Evolutionary conservation across 495 filamentous ascomycete genomes (phyloP).

Genomic region (Penicillium simplicissimum): DNA sequence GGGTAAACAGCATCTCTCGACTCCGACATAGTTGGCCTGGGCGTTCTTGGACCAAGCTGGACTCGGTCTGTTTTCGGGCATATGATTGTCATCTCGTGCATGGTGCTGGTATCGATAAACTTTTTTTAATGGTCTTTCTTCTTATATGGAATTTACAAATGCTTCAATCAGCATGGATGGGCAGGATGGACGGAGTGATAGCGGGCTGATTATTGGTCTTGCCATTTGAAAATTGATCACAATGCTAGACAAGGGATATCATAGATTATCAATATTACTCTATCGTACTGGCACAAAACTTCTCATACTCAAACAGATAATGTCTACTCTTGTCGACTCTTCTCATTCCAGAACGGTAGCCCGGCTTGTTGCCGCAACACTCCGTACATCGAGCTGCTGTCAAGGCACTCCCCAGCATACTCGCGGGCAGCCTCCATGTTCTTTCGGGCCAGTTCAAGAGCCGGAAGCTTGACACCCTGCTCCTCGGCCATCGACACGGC

Average conservation of each 20-base stretch:
- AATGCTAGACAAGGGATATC: neutral
- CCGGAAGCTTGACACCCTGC: conserved; percentile 40
- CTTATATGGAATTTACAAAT: neutral
- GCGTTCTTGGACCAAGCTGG: conserved; percentile 6
- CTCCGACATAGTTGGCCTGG: neutral
- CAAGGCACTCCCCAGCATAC: conserved; percentile 45
- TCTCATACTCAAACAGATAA: neutral
- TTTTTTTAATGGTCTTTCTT: conserved; percentile 2
- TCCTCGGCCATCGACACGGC: conserved; percentile 41
- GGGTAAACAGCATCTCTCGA: neutral
- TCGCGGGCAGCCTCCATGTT: conserved; percentile 47
- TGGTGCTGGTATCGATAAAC: neutral
- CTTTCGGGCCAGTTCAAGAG: conserved; percentile 35
- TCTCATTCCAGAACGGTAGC: conserved; percentile 49
- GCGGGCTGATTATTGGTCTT: neutral
- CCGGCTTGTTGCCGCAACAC: conserved; percentile 44
- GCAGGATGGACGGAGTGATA: neutral
- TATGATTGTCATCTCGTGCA: neutral
- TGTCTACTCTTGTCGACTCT: conserved; percentile 38
- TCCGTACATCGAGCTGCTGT: conserved; percentile 50
- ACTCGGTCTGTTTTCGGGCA: conserved; percentile 10
- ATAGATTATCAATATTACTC: conserved; percentile 4
- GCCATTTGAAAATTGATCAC: neutral
- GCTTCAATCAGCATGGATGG: neutral
- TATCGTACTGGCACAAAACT: conserved; percentile 6